Conservation (phyloP, 306 rosid species). For the Inga oerstediana region DNA sequence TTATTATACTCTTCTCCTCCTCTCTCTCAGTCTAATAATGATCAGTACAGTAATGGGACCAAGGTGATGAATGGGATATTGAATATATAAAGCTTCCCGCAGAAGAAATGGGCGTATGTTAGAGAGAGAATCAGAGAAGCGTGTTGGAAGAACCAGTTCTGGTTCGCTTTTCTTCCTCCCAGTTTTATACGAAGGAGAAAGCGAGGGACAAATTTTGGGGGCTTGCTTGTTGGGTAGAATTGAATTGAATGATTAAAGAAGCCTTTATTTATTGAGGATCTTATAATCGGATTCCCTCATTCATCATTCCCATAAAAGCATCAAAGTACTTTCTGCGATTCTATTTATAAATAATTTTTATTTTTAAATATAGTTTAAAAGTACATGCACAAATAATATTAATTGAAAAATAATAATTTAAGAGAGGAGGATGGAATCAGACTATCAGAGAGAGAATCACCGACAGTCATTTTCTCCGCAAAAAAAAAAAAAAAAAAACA, state of each 20-base stretch:
- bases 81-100: slow-evolving; percentile 40
- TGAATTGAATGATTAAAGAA: slow-evolving; percentile 35
- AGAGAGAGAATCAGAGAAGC: slow-evolving; percentile 29
- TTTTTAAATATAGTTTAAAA: too few relatives aligned
- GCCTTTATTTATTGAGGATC: background rate
- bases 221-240: background rate
- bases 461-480: background rate
- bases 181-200: background rate
- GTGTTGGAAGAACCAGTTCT: slow-evolving; percentile 24
- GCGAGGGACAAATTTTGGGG: slow-evolving; percentile 25
- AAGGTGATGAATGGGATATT: slow-evolving; percentile 13
- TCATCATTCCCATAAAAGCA: background rate
- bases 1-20: background rate
- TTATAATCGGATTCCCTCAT: background rate
- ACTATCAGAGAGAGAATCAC: background rate
- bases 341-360: too few relatives aligned
- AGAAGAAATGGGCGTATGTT: slow-evolving; percentile 51
- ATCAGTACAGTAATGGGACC: slow-evolving; percentile 38
- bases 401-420: too few relatives aligned
- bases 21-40: slow-evolving; percentile 10
- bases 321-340: background rate
- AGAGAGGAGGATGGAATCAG: too few relatives aligned
- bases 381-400: too few relatives aligned
- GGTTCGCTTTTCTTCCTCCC: background rate
- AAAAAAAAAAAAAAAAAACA: too few relatives aligned